phyloP scores from a whole-genome alignment of 495 filamentous ascomycete species.

The Podospora bellae-mahoneyi region DNA sequence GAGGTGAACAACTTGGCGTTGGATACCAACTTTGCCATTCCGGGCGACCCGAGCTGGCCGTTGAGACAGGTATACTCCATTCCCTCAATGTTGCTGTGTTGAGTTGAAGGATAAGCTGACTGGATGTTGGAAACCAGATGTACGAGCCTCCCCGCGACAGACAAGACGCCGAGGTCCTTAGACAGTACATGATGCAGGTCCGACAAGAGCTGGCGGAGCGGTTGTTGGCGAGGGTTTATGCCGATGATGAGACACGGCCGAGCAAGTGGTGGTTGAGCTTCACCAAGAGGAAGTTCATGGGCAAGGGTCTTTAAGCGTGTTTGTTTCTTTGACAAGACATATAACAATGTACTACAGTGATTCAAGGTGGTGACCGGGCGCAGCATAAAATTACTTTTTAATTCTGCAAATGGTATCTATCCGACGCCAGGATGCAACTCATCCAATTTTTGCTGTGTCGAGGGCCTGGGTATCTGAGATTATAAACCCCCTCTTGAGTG shows the following conservation, averaged over 20 bases:
- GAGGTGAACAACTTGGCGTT: conserved; percentile 62
- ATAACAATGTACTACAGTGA: background rate
- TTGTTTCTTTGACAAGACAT: background rate
- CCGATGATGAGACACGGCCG: conserved; percentile 73
- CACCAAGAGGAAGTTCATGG: conserved; percentile 98
- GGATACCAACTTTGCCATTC: conserved; percentile 85
- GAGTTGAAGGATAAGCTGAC: background rate
- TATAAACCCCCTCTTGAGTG: background rate
- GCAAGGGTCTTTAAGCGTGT: conserved; percentile 69
- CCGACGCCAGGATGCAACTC: background rate
- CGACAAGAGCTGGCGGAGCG: conserved; percentile 84
- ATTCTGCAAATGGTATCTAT: background rate
- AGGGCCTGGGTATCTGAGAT: background rate
- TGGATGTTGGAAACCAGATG: conserved; percentile 39
- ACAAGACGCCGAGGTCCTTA: conserved; percentile 80
- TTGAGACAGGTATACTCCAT: conserved; percentile 67
- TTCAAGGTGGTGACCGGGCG: background rate
- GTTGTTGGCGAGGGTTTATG: conserved; percentile 80
- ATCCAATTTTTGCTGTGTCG: background rate
- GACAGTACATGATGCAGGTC: conserved; percentile 85
- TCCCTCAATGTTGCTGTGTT: background rate
- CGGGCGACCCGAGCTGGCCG: conserved; percentile 90
- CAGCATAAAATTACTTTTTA: background rate
- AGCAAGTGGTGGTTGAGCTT: conserved; percentile 99
- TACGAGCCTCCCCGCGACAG: conserved; percentile 71